Conservation (phyloP, 78 protist genomes). For the Neovahlkampfia damariscottae region DNA sequence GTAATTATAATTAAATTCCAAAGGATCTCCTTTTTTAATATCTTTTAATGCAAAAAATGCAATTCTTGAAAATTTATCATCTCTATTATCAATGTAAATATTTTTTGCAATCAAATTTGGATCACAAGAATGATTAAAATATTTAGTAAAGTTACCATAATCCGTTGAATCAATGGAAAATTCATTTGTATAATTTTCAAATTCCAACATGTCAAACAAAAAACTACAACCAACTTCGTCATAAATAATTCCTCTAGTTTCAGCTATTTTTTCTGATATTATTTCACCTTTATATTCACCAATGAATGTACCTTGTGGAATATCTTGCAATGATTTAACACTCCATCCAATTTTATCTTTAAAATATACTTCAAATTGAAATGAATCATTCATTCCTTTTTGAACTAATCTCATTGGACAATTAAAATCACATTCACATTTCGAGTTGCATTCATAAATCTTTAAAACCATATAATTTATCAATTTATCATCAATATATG, state of each 20-base stretch:
- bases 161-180: background rate
- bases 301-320: background rate
- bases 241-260: background rate
- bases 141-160: background rate
- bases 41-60: background rate
- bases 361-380: background rate
- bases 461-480: no score
- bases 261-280: background rate
- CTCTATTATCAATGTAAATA: background rate
- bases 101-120: background rate
- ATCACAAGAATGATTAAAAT: background rate
- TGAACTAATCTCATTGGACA: background rate
- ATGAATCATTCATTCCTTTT: background rate
- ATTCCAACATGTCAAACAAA: background rate
- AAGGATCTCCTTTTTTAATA: background rate
- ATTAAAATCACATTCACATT: background rate
- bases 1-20: background rate
- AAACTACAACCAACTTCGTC: background rate
- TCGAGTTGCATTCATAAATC: constrained; percentile 1
- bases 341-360: background rate
- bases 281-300: background rate
- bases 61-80: background rate
- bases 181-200: background rate
- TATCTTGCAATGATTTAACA: background rate
- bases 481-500: no score